Base-by-base conservation (phyloP, 306 rosid genomes). In the Castanea sativa region DNA sequence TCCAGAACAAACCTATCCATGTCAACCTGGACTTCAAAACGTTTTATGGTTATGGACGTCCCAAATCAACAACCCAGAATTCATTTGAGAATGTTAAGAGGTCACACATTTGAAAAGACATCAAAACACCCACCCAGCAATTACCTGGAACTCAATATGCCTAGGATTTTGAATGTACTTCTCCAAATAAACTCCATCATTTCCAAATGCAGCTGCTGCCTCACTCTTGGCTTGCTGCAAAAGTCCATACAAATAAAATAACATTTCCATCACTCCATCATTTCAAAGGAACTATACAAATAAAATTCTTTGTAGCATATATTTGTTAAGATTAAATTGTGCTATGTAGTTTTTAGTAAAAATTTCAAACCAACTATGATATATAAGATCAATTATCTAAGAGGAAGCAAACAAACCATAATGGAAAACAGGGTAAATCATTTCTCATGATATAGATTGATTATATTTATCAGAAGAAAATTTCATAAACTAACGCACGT, bases 131-230 rank as follows among this genome's bases (percentile, higher is more conserved):
- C 53, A 49, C 65, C 70, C 32, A 85, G 74, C n/a, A 68, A 61
- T 75, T 88, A 95, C 99, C 99, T 91, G 98, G 87, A 95, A 95
- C 84, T 95, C 99, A 80, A 95, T 93, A 83, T 95, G 99, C 86
- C 99, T 95, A 72, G 99, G 99, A 75, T 93, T 95, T 86, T 90
- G 96, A 75, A 95, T 61, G 82, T 93, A 95, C 91, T 95, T 95
- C 83, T 95, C 99, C 90, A 95, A 86, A 88, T 95, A 95, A 85
- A 93, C 98, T 64, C 99, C 99, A 81, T 95, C 98, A 74, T 95
- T 95, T 71, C 98, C 99, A 90, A 95, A 95, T 52, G 99, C 99
- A 85, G 98, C 98, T 19, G 96, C 99, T 75, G 99, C 99, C 86
- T 95, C 99, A 73, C 96, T 93, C 87, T 91, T 95, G 53, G 99